A percentile compares a stretch with the other conserved stretches of the same genome.
phyloP scores from a whole-genome alignment of 148 eudicot genomes.

The Chenopodium berlandieri region DNA sequence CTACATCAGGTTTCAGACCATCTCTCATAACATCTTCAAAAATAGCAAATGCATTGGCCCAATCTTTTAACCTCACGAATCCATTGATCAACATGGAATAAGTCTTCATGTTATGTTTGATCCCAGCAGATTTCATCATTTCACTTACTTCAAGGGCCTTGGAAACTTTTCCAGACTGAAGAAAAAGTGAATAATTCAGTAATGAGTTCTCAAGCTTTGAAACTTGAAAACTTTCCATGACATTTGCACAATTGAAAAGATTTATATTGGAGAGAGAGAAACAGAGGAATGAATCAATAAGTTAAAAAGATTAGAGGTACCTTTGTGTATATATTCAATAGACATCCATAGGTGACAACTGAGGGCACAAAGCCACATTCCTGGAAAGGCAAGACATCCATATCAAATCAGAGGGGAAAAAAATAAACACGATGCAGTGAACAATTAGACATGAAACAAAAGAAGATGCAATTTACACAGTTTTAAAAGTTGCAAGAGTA shows the following conservation, averaged over 20 bases:
- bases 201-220: neutral
- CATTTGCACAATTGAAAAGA: neutral
- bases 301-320: constrained; percentile 30
- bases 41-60: constrained; percentile 92
- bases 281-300: neutral
- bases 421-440: too few relatives aligned
- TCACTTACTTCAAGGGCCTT: constrained; percentile 82
- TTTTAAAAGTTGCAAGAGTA: too few relatives aligned
- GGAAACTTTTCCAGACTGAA: constrained; percentile 75
- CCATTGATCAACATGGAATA: constrained; percentile 97
- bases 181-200: constrained; percentile 5
- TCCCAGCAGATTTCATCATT: constrained; percentile 67
- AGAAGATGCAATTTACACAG: too few relatives aligned
- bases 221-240: neutral
- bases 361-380: constrained; percentile 16
- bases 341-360: constrained; percentile 82
- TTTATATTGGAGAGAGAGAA: neutral
- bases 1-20: constrained; percentile 90
- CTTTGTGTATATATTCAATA: constrained; percentile 88
- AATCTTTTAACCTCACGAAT: constrained; percentile 61
- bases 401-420: too few relatives aligned
- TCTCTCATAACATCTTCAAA: constrained; percentile 79
- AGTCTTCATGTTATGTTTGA: constrained; percentile 89
- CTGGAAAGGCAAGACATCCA: too few relatives aligned
- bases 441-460: too few relatives aligned